Evolutionary conservation across 2,329 filamentous ascomycete genomes (phyloP).

Genomic region (Ascochyta rabiei): DNA sequence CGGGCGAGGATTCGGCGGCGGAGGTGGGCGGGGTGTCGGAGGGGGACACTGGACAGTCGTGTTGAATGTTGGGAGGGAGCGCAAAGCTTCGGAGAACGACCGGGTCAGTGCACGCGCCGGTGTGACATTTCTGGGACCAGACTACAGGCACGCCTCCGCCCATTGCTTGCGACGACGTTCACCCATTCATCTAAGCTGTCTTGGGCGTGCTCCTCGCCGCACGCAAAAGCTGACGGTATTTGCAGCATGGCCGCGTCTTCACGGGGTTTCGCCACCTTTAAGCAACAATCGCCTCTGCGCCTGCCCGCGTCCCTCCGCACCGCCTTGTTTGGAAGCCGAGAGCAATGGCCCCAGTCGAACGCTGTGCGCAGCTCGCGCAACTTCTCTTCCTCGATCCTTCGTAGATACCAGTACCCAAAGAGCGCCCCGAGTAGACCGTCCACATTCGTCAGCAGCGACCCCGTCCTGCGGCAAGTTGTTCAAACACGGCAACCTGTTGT

Average conservation of each 20-base stretch:
- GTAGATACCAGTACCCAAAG: constrained; percentile 31
- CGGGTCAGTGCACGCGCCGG: constrained; percentile 13
- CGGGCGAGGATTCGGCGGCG: constrained; percentile 20
- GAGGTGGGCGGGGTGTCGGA: constrained; percentile 19
- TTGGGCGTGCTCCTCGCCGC: background rate
- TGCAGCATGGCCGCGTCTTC: constrained; percentile 41
- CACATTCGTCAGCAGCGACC: constrained; percentile 34
- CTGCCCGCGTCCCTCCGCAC: constrained; percentile 43
- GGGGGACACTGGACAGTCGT: constrained; percentile 13
- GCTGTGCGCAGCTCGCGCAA: constrained; percentile 21
- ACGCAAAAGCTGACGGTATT: background rate
- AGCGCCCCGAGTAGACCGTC: constrained; percentile 13
- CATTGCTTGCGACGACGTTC: background rate
- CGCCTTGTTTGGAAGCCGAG: constrained; percentile 35
- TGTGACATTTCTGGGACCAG: constrained; percentile 13
- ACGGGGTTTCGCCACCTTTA: constrained; percentile 36
- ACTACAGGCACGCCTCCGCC: constrained; percentile 1
- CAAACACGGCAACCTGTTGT: constrained; percentile 40
- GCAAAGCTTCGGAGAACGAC: constrained; percentile 26
- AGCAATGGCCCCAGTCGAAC: constrained; percentile 27
- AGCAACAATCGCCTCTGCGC: constrained; percentile 36
- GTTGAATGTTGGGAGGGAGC: constrained; percentile 46
- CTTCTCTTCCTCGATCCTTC: constrained; percentile 34
- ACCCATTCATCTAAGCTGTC: no score
- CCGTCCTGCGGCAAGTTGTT: constrained; percentile 41